These are phyloP conservation scores for Paraphoma chrysanthemicola DNA, from an alignment of 2,329 filamentous ascomycete species.

Conservation along the genomic window DNA sequence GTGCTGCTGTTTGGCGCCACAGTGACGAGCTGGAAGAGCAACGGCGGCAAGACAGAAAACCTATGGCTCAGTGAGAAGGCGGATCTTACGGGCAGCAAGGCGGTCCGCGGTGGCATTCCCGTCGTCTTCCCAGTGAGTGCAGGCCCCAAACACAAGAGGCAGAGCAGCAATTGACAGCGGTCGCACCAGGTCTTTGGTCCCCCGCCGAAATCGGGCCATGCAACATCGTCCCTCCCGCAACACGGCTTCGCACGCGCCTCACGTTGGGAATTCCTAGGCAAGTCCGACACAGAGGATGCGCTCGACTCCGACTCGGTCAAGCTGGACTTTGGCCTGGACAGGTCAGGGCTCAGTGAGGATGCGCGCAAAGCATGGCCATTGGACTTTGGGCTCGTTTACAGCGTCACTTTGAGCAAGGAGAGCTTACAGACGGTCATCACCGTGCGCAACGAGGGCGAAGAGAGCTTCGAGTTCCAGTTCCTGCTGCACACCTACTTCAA, in stretches of 20 bases:
- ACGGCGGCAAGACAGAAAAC: conserved; percentile 74
- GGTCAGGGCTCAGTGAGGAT: conserved; percentile 72
- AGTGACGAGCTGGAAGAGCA: conserved; percentile 90
- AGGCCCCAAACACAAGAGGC: not conserved
- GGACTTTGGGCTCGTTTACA: conserved; percentile 91
- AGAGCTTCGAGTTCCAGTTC: conserved; percentile 88
- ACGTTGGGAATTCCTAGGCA: conserved; percentile 93
- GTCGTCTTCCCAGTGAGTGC: conserved; percentile 85
- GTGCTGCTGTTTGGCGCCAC: conserved; percentile 92
- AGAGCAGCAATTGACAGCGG: conserved; percentile 10
- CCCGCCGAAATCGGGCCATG: conserved; percentile 74
- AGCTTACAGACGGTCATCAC: conserved; percentile 82
- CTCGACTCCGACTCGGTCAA: conserved; percentile 69
- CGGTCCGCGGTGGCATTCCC: conserved; percentile 90
- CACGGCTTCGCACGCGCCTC: conserved; percentile 94
- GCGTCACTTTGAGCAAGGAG: conserved; percentile 79
- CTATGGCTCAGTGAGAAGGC: conserved; percentile 84
- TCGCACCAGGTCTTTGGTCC: conserved; percentile 75
- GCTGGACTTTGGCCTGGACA: conserved; percentile 92
- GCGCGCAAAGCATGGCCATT: conserved; percentile 80
- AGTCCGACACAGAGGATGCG: conserved; percentile 72
- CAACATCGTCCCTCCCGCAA: conserved; percentile 82
- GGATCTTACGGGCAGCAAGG: conserved; percentile 83
- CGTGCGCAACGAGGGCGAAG: conserved; percentile 83
- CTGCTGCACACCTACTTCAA: conserved; percentile 90